Evolutionary conservation across 306 rosid genomes (phyloP).

Genomic region (Cucurbita maxima): DNA sequence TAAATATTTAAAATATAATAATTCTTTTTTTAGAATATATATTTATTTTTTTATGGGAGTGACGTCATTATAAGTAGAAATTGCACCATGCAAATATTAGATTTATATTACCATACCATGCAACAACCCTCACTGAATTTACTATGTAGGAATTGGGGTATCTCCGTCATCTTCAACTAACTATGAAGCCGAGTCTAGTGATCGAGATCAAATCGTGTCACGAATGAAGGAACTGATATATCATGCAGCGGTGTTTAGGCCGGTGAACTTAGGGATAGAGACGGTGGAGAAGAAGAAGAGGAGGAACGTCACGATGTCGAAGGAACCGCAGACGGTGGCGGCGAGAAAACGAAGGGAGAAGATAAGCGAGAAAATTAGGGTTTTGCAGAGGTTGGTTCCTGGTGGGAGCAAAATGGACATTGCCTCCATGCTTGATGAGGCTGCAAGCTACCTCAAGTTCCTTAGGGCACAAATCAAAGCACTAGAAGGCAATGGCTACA

Average conservation of each 20-base stretch:
- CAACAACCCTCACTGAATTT: no score
- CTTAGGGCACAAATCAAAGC: neutral
- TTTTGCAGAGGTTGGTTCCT: neutral
- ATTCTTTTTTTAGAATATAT: no score
- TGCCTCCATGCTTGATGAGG: neutral
- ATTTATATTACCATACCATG: no score
- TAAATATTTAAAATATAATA: no score
- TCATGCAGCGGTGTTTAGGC: neutral
- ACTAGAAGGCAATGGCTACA: neutral
- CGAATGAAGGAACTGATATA: neutral
- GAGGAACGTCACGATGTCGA: neutral
- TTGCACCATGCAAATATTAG: no score
- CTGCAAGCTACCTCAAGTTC: neutral
- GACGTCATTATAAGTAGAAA: no score
- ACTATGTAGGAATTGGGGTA: neutral
- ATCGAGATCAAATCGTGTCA: neutral
- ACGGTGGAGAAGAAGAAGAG: neutral
- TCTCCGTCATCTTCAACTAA: neutral
- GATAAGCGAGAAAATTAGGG: neutral
- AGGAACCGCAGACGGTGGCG: neutral
- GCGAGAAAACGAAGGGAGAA: neutral
- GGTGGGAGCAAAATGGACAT: slow-evolving; percentile 1
- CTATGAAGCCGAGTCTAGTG: neutral
- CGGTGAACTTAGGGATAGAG: neutral
- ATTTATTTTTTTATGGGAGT: no score